Evolutionary conservation across 2,329 filamentous ascomycete species (phyloP), one percentile per base, ranked within the genome.

Genomic region (Xylariaceae sp.): DNA sequence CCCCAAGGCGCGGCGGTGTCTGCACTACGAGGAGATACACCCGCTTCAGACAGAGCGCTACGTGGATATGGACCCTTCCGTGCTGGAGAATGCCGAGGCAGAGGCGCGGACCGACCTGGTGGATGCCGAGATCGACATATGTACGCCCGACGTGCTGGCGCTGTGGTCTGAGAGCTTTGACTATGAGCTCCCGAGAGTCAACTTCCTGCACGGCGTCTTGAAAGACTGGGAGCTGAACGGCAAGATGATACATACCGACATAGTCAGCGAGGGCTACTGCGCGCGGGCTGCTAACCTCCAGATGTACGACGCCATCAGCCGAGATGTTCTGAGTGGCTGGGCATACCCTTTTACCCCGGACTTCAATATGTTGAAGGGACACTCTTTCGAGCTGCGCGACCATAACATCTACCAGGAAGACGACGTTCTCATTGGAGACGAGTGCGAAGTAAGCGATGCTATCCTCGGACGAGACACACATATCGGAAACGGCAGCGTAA

Each of bases 141-240:
- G 90, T 61, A 96, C 92, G 1, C 89, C 90, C 0, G 92, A 96
- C 53, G 89, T 95, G 7, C 72, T 96, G 27, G 89, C 89, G 6
- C 65, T 96, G 37, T 98, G 92, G 86, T 92, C 88, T 7, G 92
- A 98, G 61, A 94, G 89, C 54, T 98, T 96, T 51, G 90, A 98
- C 58, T 96, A 94, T 58, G 88, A 95, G 56, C 72, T 88, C 6
- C 87, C 90, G 1, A 76, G 89, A 35, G 82, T 81, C 50, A 87
- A 94, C 51, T 95, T 94, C 50, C 63, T 98, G 22, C 85, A 89
- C 55, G 89, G 89, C 38, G 88, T 96, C 2, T 65, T 98, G 34
- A 95, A 95, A 63, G 92, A 98, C 57, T 94, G 87, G 65, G 92
- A 98, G 56, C 68, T 96, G 36, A 96, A 96, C 57, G 89, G 89